Evolutionary conservation across 768 basidiomycete genomes (phyloP).

Genomic region (Psilocybe sp.): DNA sequence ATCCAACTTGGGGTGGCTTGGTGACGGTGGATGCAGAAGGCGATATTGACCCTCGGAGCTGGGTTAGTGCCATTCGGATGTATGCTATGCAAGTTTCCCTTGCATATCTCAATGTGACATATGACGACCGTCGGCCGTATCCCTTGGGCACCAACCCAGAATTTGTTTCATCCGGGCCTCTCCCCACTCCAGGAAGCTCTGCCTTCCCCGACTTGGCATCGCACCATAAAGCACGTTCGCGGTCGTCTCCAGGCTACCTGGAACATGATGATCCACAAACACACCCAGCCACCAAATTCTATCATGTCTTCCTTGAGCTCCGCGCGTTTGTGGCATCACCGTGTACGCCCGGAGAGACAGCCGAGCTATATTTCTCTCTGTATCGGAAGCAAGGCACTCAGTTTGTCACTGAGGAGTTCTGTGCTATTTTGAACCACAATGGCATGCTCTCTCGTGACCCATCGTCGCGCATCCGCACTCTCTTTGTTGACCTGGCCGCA

Average conservation of each 20-base stretch:
- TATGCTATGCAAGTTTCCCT: conserved; percentile 84
- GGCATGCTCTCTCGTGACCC: conserved; percentile 85
- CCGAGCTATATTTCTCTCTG: conserved; percentile 90
- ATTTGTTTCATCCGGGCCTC: conserved; percentile 39
- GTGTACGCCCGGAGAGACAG: conserved; percentile 88
- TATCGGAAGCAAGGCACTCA: conserved; percentile 82
- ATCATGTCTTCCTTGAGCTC: conserved; percentile 87
- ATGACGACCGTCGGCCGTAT: conserved; percentile 39
- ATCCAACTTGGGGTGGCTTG: conserved; percentile 87
- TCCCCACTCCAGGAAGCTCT: conserved; percentile 65
- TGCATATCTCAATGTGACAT: conserved; percentile 67
- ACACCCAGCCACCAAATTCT: conserved; percentile 66
- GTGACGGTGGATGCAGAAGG: conserved; percentile 90
- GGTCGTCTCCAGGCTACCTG: conserved; percentile 36
- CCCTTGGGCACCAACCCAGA: conserved; percentile 44
- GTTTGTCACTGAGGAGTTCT: conserved; percentile 94
- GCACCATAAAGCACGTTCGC: conserved; percentile 35
- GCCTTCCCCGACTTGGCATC: conserved; percentile 61
- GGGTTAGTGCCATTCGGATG: conserved; percentile 89
- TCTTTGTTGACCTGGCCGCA: conserved; percentile 87
- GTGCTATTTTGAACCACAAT: conserved; percentile 86
- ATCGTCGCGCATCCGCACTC: conserved; percentile 69
- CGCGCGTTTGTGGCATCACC: conserved; percentile 90
- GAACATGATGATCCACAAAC: conserved; percentile 27
- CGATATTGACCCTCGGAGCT: conserved; percentile 75